These are phyloP conservation scores for Populus davidiana DNA, from an alignment of 345 rosid species.

Conservation along the genomic window DNA sequence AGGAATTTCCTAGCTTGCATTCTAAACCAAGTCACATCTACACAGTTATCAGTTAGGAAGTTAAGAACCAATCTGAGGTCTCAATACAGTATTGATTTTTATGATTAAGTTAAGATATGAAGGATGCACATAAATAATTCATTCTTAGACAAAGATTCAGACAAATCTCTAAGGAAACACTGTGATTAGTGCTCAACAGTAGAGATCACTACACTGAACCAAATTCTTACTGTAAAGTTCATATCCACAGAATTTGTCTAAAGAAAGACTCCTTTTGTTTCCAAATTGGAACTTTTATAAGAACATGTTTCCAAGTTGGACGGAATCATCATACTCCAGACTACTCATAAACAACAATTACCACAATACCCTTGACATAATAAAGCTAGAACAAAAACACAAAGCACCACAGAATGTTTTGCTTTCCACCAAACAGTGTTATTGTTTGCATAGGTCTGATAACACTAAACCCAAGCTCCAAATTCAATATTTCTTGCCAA, in stretches of 20 bases:
- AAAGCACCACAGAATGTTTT: neutral
- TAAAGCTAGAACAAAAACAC: neutral
- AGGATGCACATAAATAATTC: neutral
- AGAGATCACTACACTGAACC: neutral
- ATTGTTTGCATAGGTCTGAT: neutral
- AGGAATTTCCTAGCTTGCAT: neutral
- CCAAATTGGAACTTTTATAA: neutral
- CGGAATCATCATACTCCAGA: neutral
- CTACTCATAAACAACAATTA: neutral
- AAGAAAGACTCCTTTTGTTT: neutral
- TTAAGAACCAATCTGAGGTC: neutral
- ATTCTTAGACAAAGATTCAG: neutral
- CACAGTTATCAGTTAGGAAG: neutral
- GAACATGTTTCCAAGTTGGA: neutral
- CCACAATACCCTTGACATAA: neutral
- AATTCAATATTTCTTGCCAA: neutral
- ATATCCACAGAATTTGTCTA: neutral
- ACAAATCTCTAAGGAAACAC: neutral
- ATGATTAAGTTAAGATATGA: neutral
- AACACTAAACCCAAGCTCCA: neutral
- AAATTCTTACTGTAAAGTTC: neutral
- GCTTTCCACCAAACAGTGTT: neutral
- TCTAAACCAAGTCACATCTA: neutral
- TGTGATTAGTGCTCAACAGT: neutral
- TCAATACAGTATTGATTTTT: neutral